phyloP scores from a whole-genome alignment of 73 alveolate species.

The Tetrahymena elliotti region DNA sequence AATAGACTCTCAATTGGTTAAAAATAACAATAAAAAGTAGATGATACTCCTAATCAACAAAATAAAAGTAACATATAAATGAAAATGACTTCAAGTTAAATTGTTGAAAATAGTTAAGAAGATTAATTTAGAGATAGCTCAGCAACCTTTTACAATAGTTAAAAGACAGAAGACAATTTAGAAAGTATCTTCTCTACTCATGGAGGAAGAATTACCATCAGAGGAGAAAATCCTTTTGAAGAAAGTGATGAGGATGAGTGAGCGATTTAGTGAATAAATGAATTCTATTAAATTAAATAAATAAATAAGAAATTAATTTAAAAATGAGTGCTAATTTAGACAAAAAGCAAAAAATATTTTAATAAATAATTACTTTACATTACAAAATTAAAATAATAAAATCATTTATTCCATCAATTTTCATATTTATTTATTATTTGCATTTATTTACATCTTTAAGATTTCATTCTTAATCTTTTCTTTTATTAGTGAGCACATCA shows the following conservation, averaged over 20 bases:
- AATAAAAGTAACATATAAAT: background rate
- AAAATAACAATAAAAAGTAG: background rate
- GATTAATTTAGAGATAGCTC: background rate
- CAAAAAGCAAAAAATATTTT: no score
- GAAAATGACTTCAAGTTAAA: background rate
- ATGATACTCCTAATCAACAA: background rate
- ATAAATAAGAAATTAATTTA: no score
- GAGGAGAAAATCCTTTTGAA: background rate
- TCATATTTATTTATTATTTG: no score
- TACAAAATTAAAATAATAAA: no score
- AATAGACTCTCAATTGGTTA: background rate
- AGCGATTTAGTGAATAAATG: no score
- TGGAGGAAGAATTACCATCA: background rate
- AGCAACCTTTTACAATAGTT: background rate
- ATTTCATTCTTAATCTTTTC: no score
- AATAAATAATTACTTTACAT: no score
- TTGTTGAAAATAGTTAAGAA: background rate
- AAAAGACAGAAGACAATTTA: background rate
- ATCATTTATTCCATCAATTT: no score
- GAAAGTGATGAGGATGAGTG: background rate
- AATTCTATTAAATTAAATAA: no score
- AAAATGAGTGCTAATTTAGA: no score
- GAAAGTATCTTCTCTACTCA: background rate
- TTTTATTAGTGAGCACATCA: no score
- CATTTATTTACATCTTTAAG: no score